These are phyloP conservation scores for Aspergillus pseudoglaucus DNA, from an alignment of 2,329 filamentous ascomycete genomes.

Conservation along the genomic window DNA sequence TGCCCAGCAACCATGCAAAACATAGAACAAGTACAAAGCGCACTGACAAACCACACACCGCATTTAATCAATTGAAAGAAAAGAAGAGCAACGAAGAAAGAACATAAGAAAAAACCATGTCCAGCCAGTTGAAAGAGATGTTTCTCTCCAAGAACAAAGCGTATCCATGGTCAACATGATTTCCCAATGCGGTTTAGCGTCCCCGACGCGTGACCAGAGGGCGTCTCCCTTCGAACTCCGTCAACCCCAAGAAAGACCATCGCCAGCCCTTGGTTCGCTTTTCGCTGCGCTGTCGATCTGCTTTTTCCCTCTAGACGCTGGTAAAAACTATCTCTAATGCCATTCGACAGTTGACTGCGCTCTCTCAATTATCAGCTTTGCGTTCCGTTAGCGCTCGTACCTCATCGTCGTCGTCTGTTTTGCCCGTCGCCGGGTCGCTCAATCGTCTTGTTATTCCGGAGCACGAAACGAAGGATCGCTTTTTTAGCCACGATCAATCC, in stretches of 20 bases:
- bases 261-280: slow-evolving; percentile 13
- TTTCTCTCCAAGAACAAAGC: no score
- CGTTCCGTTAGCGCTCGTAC: slow-evolving; percentile 16
- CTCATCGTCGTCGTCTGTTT: neutral
- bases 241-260: slow-evolving; percentile 13
- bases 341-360: slow-evolving; percentile 12
- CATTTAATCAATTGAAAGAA: no score
- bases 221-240: slow-evolving; percentile 22
- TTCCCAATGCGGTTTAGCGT: slow-evolving; percentile 27
- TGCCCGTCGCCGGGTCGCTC: slow-evolving; percentile 4
- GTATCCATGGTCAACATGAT: no score
- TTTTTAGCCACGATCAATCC: no score
- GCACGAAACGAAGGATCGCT: slow-evolving; percentile 5
- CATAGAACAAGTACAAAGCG: no score
- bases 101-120: no score
- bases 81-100: no score
- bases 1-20: no score
- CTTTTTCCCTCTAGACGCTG: slow-evolving; percentile 17
- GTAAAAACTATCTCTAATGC: slow-evolving; percentile 18
- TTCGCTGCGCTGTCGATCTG: slow-evolving; percentile 3
- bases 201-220: slow-evolving; percentile 33
- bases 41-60: no score
- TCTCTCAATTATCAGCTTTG: slow-evolving; percentile 8
- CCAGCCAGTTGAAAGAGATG: no score
- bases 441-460: slow-evolving; percentile 14